Percentiles rank a stretch among this genome's conserved stretches.
Conservation (phyloP, 2,329 filamentous ascomycete genomes). For the Escovopsis weberi region DNA sequence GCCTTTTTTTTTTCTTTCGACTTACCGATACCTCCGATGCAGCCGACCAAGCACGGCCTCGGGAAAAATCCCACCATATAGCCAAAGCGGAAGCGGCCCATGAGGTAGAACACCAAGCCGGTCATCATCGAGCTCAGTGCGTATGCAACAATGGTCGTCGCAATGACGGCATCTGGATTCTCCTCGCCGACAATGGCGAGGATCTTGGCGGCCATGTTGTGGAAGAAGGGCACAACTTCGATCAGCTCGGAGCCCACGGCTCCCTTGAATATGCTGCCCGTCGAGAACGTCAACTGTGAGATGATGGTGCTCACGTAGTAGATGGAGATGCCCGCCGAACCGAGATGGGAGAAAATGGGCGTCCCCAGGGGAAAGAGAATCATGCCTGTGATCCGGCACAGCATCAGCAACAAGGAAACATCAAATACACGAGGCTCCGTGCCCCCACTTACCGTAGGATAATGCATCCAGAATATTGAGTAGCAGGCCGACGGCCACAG, state of each 20-base stretch:
- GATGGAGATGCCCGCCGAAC: constrained; percentile 90
- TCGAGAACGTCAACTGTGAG: constrained; percentile 79
- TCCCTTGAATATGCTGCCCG: constrained; percentile 75
- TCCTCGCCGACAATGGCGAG: constrained; percentile 63
- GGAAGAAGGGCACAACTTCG: constrained; percentile 96
- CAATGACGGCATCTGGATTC: constrained; percentile 72
- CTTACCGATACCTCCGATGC: constrained; percentile 79
- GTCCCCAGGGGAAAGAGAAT: constrained; percentile 88
- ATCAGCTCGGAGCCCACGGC: constrained; percentile 96
- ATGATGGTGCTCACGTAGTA: constrained; percentile 98
- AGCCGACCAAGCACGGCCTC: constrained; percentile 88
- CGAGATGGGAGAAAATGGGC: constrained; percentile 70
- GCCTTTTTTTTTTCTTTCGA: no score
- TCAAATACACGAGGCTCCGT: no score
- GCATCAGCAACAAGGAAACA: background rate
- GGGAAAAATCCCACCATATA: constrained; percentile 96
- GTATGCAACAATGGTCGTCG: constrained; percentile 87
- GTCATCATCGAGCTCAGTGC: constrained; percentile 83
- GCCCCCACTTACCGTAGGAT: constrained; percentile 56
- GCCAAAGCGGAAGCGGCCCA: constrained; percentile 76
- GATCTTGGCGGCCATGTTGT: constrained; percentile 93
- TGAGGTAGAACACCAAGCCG: constrained; percentile 77
- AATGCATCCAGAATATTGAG: constrained; percentile 90
- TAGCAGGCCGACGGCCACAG: constrained; percentile 75
- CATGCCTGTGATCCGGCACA: constrained; percentile 45